Evolutionary conservation across 805 yeast genomes (phyloP).

Genomic region (Saturnispora hagleri): DNA sequence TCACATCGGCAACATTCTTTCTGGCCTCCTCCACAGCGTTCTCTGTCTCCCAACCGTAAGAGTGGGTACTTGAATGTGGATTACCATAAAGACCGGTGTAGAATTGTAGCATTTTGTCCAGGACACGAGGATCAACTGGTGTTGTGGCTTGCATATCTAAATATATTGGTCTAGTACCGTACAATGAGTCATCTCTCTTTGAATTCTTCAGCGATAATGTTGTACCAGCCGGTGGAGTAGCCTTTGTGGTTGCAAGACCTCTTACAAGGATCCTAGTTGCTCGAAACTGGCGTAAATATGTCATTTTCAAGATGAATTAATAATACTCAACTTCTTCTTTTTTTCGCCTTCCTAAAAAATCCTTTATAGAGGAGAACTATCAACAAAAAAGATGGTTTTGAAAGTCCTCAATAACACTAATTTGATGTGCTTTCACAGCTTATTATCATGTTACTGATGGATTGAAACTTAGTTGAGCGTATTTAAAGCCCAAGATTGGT

Average conservation of each 20-base stretch:
- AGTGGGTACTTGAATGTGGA: constrained; percentile 95
- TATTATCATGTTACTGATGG: not conserved
- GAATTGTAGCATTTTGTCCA: constrained; percentile 78
- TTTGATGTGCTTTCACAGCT: not conserved
- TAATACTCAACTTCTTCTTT: not conserved
- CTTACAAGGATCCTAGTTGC: not conserved
- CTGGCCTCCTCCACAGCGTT: constrained; percentile 85
- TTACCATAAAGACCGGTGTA: constrained; percentile 93
- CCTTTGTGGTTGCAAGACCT: constrained; percentile 6
- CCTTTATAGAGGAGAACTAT: not conserved
- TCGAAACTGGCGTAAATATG: constrained; percentile 1
- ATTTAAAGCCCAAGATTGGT: not conserved
- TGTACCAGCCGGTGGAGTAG: constrained; percentile 39
- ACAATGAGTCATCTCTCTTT: constrained; percentile 32
- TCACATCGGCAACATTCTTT: constrained; percentile 68
- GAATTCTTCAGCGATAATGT: constrained; percentile 36
- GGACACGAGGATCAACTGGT: constrained; percentile 93
- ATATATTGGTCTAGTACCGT: constrained; percentile 84
- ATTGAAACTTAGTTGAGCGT: not conserved
- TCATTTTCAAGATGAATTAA: constrained; percentile 1
- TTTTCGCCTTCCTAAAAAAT: constrained; percentile 1
- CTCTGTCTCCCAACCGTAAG: constrained; percentile 99
- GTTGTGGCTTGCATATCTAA: constrained; percentile 98
- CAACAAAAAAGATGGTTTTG: not conserved
- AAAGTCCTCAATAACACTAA: not conserved